Evolutionary conservation across 306 rosid genomes (phyloP), one percentile per base, ranked within the genome.

Genomic region (Ziziphus jujuba): DNA sequence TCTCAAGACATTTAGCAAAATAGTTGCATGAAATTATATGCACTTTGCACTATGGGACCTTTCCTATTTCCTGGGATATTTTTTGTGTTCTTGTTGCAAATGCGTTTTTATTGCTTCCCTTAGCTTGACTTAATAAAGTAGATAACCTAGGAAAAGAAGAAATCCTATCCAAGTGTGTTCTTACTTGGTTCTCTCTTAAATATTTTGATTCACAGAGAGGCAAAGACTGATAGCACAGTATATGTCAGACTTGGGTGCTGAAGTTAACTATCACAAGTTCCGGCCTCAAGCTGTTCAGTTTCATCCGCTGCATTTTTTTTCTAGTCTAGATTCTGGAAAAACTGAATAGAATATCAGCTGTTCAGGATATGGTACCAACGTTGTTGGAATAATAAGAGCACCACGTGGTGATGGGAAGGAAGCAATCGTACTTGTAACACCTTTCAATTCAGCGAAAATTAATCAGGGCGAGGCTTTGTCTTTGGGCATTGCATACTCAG

Each of bases 351-450:
- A 88, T 45, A 58, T 75, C 28, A 86, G 88, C 54, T 90, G 97
- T 76, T 79, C 88, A 54, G 79, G 79, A 17, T 70, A 71, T 19
- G 97, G 96, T 52, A 71, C 83, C 38, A 88, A 88, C 81, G 81
- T 89, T 51, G 76, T 85, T 81, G 98, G 98, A 66, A 93, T 93
- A 70, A 80, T 90, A 62, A 84, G 97, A 82, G 98, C 98, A 22
- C 90, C 97, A 2, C 91, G 87, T 6, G 96, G 95, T 65, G 98
- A 93, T 84, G 98, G 98, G 63, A 93, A 90, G 78, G 98, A 93
- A 90, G 89, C 97, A 57, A 90, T 90, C 70, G 95, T 93, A 69
- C 79, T 93, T 71, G 98, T 93, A 54, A 93, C 98, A 0, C 96
- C 95, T 69, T 88, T 81, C 84, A 84, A 90, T 83, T 73, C 88